phyloP scores from a whole-genome alignment of 1,139 yeast genomes.

The Hemisphaericaspora lyxosophila region DNA sequence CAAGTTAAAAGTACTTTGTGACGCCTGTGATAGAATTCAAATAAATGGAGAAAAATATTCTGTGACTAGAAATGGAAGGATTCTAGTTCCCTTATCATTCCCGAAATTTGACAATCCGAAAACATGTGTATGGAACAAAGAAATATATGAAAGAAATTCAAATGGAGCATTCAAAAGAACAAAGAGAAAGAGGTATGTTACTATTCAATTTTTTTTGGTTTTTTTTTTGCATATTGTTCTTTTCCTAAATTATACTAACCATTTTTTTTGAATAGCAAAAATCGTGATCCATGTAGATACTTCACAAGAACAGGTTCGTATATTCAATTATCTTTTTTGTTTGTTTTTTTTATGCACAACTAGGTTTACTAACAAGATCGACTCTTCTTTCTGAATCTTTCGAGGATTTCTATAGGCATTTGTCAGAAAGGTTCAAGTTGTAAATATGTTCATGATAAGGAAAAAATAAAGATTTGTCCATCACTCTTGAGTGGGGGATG shows the following conservation, averaged over 20 bases:
- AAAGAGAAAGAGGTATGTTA: no score
- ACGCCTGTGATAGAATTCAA: slow-evolving; percentile 37
- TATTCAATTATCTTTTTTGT: slow-evolving; percentile 4
- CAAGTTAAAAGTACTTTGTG: slow-evolving; percentile 28
- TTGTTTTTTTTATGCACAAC: slow-evolving; percentile 1
- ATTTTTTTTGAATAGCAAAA: slow-evolving; percentile 11
- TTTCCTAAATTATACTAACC: slow-evolving; percentile 18
- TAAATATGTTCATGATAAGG: slow-evolving; percentile 52
- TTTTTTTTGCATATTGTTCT: no score
- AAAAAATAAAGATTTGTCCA: slow-evolving; percentile 57
- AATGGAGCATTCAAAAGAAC: slow-evolving; percentile 29
- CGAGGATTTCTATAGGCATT: slow-evolving; percentile 34
- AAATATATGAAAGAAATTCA: slow-evolving; percentile 22
- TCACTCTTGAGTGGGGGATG: slow-evolving; percentile 50
- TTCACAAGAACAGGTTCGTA: slow-evolving; percentile 44
- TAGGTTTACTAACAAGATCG: slow-evolving; percentile 17
- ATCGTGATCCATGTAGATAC: slow-evolving; percentile 35
- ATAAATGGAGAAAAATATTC: slow-evolving; percentile 37
- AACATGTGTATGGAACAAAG: slow-evolving; percentile 31
- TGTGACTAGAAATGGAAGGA: slow-evolving; percentile 32
- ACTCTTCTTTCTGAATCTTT: slow-evolving; percentile 21
- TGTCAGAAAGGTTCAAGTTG: slow-evolving; percentile 57
- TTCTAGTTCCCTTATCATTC: slow-evolving; percentile 29
- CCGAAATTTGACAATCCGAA: slow-evolving; percentile 18
- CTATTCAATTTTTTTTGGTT: neutral